Conservation (phyloP, 2,329 filamentous ascomycete species). For the Talaromyces piceae region DNA sequence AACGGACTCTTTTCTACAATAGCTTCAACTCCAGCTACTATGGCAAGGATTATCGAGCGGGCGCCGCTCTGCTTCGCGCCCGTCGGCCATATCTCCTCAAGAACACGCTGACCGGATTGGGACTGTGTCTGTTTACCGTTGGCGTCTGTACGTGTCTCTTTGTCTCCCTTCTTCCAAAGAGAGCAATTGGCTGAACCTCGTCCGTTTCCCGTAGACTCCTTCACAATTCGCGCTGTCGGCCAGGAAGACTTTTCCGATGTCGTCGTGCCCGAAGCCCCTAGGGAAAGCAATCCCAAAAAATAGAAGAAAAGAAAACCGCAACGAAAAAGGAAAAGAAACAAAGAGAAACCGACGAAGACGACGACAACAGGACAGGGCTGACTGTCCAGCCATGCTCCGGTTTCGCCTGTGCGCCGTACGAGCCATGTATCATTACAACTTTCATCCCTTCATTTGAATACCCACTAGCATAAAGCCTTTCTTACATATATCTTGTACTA, state of each 20-base stretch:
- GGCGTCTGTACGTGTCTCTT: slow-evolving; percentile 68
- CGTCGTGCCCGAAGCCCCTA: slow-evolving; percentile 70
- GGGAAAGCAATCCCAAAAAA: slow-evolving; percentile 15
- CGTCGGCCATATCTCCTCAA: slow-evolving; percentile 86
- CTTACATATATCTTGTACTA: not conserved
- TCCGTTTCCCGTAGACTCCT: slow-evolving; percentile 47
- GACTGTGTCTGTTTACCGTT: slow-evolving; percentile 66
- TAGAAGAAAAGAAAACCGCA: not conserved
- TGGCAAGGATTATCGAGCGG: slow-evolving; percentile 76
- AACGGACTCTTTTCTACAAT: not conserved
- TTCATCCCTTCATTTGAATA: not conserved
- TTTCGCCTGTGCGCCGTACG: not conserved
- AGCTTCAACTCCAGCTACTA: slow-evolving; percentile 80
- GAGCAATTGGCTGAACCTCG: not conserved
- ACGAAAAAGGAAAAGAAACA: no score
- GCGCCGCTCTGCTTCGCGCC: slow-evolving; percentile 81
- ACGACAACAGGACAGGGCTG: no score
- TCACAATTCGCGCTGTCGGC: slow-evolving; percentile 74
- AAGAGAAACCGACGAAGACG: no score
- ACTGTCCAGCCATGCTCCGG: no score
- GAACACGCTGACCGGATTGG: slow-evolving; percentile 76
- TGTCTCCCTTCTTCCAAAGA: not conserved
- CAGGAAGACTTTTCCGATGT: slow-evolving; percentile 98
- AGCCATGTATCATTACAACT: not conserved
- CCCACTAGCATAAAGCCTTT: not conserved